Evolutionary conservation across 805 yeast genomes (phyloP).

Genomic region (Spathaspora passalidarum): DNA sequence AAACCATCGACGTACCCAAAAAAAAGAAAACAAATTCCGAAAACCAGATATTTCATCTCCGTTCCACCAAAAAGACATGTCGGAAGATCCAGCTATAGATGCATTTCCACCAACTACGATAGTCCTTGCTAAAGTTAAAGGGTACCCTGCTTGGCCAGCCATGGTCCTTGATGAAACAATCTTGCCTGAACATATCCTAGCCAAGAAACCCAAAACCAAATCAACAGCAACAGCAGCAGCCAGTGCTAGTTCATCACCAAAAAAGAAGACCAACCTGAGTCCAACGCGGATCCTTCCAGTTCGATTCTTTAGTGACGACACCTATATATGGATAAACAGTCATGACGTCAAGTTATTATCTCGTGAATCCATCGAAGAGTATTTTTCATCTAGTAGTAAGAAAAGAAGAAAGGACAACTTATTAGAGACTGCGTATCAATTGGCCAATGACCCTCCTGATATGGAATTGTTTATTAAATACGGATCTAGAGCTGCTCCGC

Average conservation of each 20-base stretch:
- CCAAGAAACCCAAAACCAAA: slow-evolving; percentile 46
- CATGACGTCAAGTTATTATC: slow-evolving; percentile 49
- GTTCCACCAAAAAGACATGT: not conserved
- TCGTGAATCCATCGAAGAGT: slow-evolving; percentile 38
- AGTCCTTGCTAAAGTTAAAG: slow-evolving; percentile 76
- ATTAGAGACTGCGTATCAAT: slow-evolving; percentile 49
- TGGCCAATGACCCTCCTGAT: slow-evolving; percentile 47
- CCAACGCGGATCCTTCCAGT: slow-evolving; percentile 43
- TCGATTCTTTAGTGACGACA: slow-evolving; percentile 69
- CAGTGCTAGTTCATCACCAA: slow-evolving; percentile 8
- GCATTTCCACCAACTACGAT: slow-evolving; percentile 14
- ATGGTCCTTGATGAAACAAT: slow-evolving; percentile 63
- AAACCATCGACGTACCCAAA: slow-evolving; percentile 3
- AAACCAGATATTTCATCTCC: not conserved
- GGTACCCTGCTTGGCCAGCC: slow-evolving; percentile 91
- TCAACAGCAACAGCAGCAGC: slow-evolving; percentile 1
- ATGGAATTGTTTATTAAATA: slow-evolving; percentile 38
- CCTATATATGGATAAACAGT: slow-evolving; percentile 62
- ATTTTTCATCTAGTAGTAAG: slow-evolving; percentile 20
- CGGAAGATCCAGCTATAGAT: not conserved
- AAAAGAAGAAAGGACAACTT: slow-evolving; percentile 42
- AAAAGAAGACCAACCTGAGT: slow-evolving; percentile 8
- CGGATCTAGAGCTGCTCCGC: slow-evolving; percentile 46
- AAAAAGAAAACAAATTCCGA: slow-evolving; percentile 1
- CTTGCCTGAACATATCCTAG: slow-evolving; percentile 55